Evolutionary conservation across 805 yeast species (phyloP).

Genomic region (Zygoascus flipseniorum): DNA sequence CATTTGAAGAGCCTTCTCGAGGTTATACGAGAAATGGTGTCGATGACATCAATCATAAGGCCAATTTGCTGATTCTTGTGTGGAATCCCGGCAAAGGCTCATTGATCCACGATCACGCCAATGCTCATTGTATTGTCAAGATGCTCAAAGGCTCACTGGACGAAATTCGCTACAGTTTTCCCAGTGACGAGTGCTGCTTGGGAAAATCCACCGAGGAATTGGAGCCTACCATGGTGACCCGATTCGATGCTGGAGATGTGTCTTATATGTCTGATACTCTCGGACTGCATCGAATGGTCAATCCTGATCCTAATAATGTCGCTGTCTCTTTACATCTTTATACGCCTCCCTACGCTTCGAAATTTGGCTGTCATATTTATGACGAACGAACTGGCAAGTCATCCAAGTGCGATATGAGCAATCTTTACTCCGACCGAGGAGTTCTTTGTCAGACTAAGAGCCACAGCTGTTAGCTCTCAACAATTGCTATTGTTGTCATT

Average conservation of each 20-base stretch:
- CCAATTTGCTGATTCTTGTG: constrained; percentile 55
- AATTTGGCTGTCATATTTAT: constrained; percentile 35
- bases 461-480: background rate
- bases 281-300: constrained; percentile 58
- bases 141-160: constrained; percentile 49
- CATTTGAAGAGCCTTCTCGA: constrained; percentile 42
- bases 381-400: constrained; percentile 42
- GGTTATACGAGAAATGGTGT: constrained; percentile 64
- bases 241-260: constrained; percentile 33
- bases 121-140: constrained; percentile 71
- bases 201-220: constrained; percentile 16
- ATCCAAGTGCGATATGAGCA: constrained; percentile 50
- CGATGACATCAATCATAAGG: constrained; percentile 60
- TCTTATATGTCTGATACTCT: constrained; percentile 58
- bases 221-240: constrained; percentile 23
- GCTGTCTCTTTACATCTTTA: constrained; percentile 64
- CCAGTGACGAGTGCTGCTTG: constrained; percentile 26
- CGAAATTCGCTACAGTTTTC: constrained; percentile 50
- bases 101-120: constrained; percentile 66
- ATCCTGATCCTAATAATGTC: constrained; percentile 33
- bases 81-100: constrained; percentile 64
- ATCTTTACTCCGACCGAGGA: constrained; percentile 57
- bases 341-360: constrained; percentile 68
- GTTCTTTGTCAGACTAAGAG: constrained; percentile 8
- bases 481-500: too few species aligned